These are phyloP conservation scores for Eutrema salsugineum DNA, from an alignment of 441 rosid species.

Conservation along the genomic window DNA sequence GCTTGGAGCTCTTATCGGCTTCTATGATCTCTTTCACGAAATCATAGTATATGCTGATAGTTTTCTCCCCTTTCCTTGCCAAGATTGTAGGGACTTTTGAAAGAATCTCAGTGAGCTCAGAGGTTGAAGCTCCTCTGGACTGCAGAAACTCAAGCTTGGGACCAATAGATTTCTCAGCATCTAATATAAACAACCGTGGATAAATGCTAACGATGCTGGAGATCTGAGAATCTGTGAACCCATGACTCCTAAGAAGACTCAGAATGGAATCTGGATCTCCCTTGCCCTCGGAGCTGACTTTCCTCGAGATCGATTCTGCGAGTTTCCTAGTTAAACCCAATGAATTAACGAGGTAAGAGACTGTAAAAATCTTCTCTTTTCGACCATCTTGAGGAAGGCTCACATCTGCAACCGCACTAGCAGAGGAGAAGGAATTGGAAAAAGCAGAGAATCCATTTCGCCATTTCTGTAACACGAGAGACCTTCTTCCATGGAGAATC, in stretches of 20 bases:
- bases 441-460: background rate
- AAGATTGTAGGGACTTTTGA: background rate
- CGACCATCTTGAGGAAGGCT: background rate
- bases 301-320: background rate
- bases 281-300: conserved; percentile 15
- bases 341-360: background rate
- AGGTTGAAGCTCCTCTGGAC: conserved; percentile 24
- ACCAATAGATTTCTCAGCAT: conserved; percentile 1
- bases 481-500: conserved; percentile 6
- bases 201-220: conserved; percentile 8
- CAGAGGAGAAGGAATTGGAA: background rate
- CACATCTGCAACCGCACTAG: background rate
- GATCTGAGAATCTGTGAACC: conserved; percentile 4
- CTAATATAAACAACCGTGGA: conserved; percentile 16
- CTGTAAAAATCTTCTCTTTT: background rate
- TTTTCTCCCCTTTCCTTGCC: background rate
- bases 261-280: background rate
- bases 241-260: background rate
- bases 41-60: background rate
- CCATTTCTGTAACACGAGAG: background rate
- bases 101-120: conserved; percentile 5
- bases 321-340: background rate
- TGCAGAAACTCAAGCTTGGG: conserved; percentile 32
- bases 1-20: background rate
- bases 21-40: background rate